Evolutionary conservation across 1,139 yeast species (phyloP).

Genomic region (Protomyces inundatus): DNA sequence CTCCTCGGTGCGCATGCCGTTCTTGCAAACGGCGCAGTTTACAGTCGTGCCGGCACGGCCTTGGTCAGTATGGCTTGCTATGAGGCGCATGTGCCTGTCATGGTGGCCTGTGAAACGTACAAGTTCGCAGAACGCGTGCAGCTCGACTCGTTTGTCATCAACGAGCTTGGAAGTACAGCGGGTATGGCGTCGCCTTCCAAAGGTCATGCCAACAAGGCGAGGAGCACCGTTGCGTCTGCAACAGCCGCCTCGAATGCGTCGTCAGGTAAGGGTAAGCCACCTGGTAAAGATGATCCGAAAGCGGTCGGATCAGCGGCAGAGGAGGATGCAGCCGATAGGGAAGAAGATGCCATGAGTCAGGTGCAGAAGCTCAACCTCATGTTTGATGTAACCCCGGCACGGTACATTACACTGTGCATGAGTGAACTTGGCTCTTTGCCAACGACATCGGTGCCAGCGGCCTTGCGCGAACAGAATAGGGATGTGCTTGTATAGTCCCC

Average conservation of each 20-base stretch:
- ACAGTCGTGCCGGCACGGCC: constrained; percentile 93
- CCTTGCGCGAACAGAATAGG: constrained; percentile 26
- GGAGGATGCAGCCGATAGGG: constrained; percentile 44
- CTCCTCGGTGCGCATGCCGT: constrained; percentile 96
- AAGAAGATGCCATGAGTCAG: constrained; percentile 60
- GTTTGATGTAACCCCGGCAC: constrained; percentile 94
- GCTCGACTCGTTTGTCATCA: constrained; percentile 86
- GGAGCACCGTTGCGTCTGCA: not conserved
- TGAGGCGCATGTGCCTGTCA: constrained; percentile 82
- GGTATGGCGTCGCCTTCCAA: constrained; percentile 51
- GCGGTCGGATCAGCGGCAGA: not conserved
- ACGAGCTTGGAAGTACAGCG: constrained; percentile 73
- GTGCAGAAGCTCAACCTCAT: constrained; percentile 76
- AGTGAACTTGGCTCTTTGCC: constrained; percentile 96
- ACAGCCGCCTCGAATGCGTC: not conserved
- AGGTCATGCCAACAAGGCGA: constrained; percentile 31
- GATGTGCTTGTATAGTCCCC: not conserved
- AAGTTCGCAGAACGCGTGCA: constrained; percentile 95
- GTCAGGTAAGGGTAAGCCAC: not conserved
- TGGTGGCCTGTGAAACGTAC: constrained; percentile 91
- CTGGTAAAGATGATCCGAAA: not conserved
- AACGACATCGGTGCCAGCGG: constrained; percentile 70
- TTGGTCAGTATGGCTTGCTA: constrained; percentile 87
- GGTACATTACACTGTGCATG: constrained; percentile 84
- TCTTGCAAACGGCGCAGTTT: constrained; percentile 88